A percentile compares a stretch with the other conserved stretches of the same genome.
These are phyloP conservation scores for Fusarium fujikuroi DNA, from an alignment of 2,329 filamentous ascomycete genomes.

Conservation along the genomic window DNA sequence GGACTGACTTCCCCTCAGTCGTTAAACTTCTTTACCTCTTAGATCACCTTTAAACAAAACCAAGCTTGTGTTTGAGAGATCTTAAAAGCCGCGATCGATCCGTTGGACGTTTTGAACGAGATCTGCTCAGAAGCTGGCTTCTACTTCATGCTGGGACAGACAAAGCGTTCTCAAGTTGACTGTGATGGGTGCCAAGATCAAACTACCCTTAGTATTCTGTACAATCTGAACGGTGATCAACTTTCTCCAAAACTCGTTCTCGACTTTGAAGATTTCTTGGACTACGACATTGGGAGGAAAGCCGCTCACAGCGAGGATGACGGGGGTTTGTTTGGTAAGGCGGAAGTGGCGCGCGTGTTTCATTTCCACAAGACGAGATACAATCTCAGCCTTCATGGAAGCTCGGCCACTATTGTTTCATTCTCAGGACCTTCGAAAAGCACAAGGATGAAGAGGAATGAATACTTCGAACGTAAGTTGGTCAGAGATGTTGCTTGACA, in stretches of 20 bases:
- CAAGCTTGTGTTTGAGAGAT: too few relatives aligned
- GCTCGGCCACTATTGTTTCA: background rate
- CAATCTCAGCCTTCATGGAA: background rate
- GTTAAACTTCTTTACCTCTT: too few relatives aligned
- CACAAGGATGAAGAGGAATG: background rate
- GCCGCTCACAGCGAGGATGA: background rate
- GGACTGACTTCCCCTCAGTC: too few relatives aligned
- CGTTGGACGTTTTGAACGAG: too few relatives aligned
- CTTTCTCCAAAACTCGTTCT: background rate
- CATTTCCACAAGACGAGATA: constrained; percentile 21
- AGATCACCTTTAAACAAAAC: too few relatives aligned
- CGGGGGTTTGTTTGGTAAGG: background rate
- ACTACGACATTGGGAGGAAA: background rate
- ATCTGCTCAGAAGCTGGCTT: too few relatives aligned
- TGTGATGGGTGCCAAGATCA: too few relatives aligned
- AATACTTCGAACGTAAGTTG: background rate
- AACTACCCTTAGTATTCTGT: background rate
- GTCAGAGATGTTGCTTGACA: background rate
- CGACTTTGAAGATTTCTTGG: background rate
- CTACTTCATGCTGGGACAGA: too few relatives aligned
- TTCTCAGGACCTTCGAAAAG: background rate
- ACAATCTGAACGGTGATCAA: background rate
- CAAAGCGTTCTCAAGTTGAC: too few relatives aligned
- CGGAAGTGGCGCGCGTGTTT: background rate
- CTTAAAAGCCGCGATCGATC: too few relatives aligned